phyloP scores from a whole-genome alignment of 1,139 yeast species.

The Debaryomyces psychrophilus region DNA sequence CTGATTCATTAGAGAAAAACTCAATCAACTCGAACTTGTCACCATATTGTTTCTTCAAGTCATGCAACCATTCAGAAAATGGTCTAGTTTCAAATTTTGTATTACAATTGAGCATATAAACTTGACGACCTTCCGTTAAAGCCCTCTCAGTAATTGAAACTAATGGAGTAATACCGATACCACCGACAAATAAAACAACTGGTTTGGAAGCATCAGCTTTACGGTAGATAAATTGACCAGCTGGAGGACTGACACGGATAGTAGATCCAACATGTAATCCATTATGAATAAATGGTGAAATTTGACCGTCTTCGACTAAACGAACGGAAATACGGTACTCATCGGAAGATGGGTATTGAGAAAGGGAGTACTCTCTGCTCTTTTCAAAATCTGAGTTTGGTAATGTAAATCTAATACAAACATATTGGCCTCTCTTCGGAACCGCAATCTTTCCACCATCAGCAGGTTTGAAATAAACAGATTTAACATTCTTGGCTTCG shows the following conservation, averaged over 20 bases:
- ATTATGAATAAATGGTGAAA: constrained; percentile 58
- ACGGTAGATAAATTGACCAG: constrained; percentile 54
- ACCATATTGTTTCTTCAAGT: constrained; percentile 20
- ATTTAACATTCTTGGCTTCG: constrained; percentile 54
- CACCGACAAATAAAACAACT: constrained; percentile 56
- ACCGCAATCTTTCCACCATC: constrained; percentile 40
- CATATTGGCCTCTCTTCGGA: constrained; percentile 63
- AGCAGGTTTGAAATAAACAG: constrained; percentile 53
- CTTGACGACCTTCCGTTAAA: constrained; percentile 29
- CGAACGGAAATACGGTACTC: constrained; percentile 58
- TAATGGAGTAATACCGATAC: constrained; percentile 71
- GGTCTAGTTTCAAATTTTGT: constrained; percentile 27
- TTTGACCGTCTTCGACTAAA: constrained; percentile 48
- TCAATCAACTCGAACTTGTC: constrained; percentile 26
- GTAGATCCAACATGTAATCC: constrained; percentile 51
- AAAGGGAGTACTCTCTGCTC: constrained; percentile 58
- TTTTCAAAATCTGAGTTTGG: constrained; percentile 35
- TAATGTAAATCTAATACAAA: constrained; percentile 50
- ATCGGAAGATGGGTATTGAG: constrained; percentile 33
- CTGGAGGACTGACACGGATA: constrained; percentile 59
- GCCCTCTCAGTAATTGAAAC: constrained; percentile 52
- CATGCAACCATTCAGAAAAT: constrained; percentile 28
- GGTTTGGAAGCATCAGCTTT: constrained; percentile 23
- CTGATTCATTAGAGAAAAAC: constrained; percentile 20
- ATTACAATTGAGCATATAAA: constrained; percentile 35